phyloP scores from a whole-genome alignment of 306 rosid genomes.

The Abrus precatorius region DNA sequence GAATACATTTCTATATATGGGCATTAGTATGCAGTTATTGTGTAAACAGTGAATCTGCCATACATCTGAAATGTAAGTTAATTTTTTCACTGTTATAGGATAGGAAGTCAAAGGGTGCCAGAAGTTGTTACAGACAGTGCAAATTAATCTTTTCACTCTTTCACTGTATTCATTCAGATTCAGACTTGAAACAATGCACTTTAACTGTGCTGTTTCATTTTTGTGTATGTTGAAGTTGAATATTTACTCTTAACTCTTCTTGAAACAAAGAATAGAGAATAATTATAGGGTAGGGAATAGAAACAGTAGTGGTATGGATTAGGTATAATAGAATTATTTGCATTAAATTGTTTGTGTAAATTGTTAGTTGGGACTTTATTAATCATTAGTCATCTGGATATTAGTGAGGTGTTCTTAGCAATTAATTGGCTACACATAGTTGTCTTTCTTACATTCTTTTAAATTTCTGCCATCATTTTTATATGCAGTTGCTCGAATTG shows the following conservation, averaged over 20 bases:
- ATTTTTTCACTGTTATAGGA: too few relatives aligned
- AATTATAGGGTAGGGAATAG: slow-evolving; percentile 1
- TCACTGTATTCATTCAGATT: background rate
- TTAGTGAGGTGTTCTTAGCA: background rate
- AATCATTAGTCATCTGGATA: background rate
- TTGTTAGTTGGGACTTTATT: background rate
- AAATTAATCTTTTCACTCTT: background rate
- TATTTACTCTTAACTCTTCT: slow-evolving; percentile 11
- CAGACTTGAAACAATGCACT: background rate
- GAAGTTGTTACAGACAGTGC: background rate
- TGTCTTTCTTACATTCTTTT: background rate
- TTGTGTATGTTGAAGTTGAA: slow-evolving; percentile 3
- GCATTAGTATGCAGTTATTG: background rate
- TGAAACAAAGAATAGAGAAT: background rate
- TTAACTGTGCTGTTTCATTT: background rate
- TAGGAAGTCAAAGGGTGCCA: background rate
- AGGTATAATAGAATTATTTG: background rate
- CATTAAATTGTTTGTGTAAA: background rate
- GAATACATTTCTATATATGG: background rate
- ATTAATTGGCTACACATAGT: background rate
- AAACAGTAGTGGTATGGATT: background rate
- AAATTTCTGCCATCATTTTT: slow-evolving; percentile 24
- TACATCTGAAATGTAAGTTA: too few relatives aligned
- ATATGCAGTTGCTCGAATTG: slow-evolving; percentile 78
- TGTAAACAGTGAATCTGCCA: background rate